These are phyloP conservation scores for Clavispora asparagi DNA, from an alignment of 805 yeast genomes.

Conservation along the genomic window DNA sequence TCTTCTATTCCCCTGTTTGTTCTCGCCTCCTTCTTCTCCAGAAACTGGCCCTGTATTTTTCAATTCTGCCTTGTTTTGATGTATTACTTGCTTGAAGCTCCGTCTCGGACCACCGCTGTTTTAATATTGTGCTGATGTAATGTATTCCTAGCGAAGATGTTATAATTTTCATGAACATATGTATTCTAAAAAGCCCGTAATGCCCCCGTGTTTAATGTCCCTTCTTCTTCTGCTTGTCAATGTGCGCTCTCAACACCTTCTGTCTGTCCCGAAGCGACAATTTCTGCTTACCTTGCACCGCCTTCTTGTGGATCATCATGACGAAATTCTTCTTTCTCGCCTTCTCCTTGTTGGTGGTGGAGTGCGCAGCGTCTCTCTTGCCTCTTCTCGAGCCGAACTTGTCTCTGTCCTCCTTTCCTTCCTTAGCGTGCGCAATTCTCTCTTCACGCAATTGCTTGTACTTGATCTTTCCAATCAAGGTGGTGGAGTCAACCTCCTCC, in stretches of 20 bases:
- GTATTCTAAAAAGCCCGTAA: neutral
- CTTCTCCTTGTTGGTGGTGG: constrained; percentile 94
- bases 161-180: neutral
- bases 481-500: constrained; percentile 76
- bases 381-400: constrained; percentile 87
- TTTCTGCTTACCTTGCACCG: constrained; percentile 91
- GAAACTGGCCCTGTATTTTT: constrained; percentile 1
- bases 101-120: neutral
- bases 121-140: constrained; percentile 4
- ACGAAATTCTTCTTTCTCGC: constrained; percentile 97
- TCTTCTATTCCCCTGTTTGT: too few relatives aligned
- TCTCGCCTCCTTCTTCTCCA: neutral
- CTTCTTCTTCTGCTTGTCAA: constrained; percentile 86
- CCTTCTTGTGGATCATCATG: constrained; percentile 95
- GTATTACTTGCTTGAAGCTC: constrained; percentile 2
- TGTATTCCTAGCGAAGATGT: constrained; percentile 1
- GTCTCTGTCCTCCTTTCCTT: constrained; percentile 91
- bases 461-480: constrained; percentile 72
- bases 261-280: constrained; percentile 89
- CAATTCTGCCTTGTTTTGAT: constrained; percentile 12
- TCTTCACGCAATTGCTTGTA: constrained; percentile 88
- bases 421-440: constrained; percentile 77
- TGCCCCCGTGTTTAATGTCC: constrained; percentile 40
- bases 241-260: constrained; percentile 78
- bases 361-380: constrained; percentile 66